Base-by-base conservation (phyloP, 2,329 filamentous ascomycete genomes). In the Didymella sp. region DNA sequence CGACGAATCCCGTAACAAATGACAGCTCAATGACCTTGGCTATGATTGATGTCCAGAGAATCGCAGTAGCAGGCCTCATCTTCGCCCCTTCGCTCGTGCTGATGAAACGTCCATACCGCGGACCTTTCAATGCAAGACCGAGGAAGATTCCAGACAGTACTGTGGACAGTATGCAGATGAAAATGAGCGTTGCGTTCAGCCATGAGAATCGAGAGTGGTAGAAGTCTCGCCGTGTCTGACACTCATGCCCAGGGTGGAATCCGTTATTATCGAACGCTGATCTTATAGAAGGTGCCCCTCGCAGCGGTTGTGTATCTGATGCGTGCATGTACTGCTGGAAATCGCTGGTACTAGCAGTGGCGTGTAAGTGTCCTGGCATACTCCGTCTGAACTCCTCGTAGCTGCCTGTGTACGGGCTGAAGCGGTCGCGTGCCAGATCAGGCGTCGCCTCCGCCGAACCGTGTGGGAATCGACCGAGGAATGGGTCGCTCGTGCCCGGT, bases 1-100 rank as follows among this genome's bases (percentile, higher is more conserved):
- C 84, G 1, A 93, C 88, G 58, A 91, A 90, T 0, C 91, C 87
- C 0, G 90, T 91, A 3, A 91, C 89, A 67, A 92, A 94, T 0
- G 88, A 87, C 61, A 93, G 71, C 74, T 94, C 91, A 44, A 93
- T 90, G 0, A 88, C 84, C 74, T 93, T 94, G 7, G 90, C 89
- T 31, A 91, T 78, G 2, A 91, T 75, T 0, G 89, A 84, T n/a
- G 85, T 87, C 0, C 93, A 68, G 1, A 90, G 75, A 0, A 85
- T 87, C 0, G 90, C 90, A 1, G 85, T 88, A 0, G 86, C 82
- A 0, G 87, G 86, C 0, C 79, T 78, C 15, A 93, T 66, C 2
- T 51, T 56, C 0, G 71, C 66, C 7, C 82, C 80, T 12, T 82
- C 77, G 5, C 79, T 81, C 12, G 81, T 80, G 21, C 53, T 56